These are phyloP conservation scores for Akanthomyces dipterigenus DNA, from an alignment of 2,329 filamentous ascomycete genomes.

Conservation along the genomic window DNA sequence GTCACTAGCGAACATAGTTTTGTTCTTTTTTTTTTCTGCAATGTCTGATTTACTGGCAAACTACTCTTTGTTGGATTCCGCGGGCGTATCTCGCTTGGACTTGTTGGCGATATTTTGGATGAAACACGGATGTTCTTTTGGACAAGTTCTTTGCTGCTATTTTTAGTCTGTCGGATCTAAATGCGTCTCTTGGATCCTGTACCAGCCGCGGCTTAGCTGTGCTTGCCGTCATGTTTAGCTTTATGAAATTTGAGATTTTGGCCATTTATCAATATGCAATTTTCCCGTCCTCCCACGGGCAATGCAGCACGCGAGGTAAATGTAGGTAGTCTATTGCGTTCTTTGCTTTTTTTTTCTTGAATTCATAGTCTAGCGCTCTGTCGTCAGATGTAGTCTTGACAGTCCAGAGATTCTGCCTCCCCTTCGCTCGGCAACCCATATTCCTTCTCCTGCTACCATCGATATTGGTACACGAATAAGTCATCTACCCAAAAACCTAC, in stretches of 20 bases:
- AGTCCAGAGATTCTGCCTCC: neutral
- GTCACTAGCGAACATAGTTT: neutral
- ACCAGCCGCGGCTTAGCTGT: neutral
- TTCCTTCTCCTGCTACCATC: slow-evolving; percentile 1
- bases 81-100: neutral
- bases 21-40: neutral
- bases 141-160: neutral
- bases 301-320: too few relatives aligned
- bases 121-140: neutral
- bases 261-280: neutral
- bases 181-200: neutral
- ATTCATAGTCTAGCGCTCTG: slow-evolving; percentile 5
- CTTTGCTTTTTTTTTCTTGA: slow-evolving; percentile 1
- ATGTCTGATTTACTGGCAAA: neutral
- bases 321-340: slow-evolving; percentile 10
- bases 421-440: neutral
- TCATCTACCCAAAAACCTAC: slow-evolving; percentile 10
- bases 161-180: neutral
- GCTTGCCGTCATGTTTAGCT: neutral
- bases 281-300: neutral
- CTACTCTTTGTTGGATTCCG: neutral
- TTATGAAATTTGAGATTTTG: neutral
- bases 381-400: neutral
- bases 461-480: slow-evolving; percentile 11
- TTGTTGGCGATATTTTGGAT: neutral